Percentiles rank a stretch among this genome's conserved stretches.
These are phyloP conservation scores for Fusarium zealandicum DNA, from an alignment of 2,329 filamentous ascomycete species.

Conservation along the genomic window DNA sequence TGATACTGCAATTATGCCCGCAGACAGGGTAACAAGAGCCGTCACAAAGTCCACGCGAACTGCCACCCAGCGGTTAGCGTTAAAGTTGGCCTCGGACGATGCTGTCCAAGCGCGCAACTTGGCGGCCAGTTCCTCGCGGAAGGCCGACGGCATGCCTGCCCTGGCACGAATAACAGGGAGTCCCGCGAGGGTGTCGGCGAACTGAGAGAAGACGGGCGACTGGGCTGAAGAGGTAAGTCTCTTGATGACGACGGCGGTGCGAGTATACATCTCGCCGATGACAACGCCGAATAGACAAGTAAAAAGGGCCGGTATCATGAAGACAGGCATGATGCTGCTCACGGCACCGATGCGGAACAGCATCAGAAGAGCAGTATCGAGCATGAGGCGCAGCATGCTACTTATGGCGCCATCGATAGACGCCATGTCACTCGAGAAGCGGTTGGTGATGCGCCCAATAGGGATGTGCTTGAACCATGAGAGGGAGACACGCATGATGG, in stretches of 20 bases:
- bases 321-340: constrained; percentile 60
- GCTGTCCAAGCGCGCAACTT: constrained; percentile 57
- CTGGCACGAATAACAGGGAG: constrained; percentile 60
- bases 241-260: constrained; percentile 56
- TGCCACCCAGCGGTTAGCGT: constrained; percentile 65
- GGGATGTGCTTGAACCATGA: constrained; percentile 64
- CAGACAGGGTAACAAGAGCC: constrained; percentile 58
- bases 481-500: constrained; percentile 61
- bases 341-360: constrained; percentile 56
- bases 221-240: constrained; percentile 55
- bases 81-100: constrained; percentile 58
- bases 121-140: constrained; percentile 57
- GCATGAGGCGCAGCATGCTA: constrained; percentile 52
- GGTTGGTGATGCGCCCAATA: constrained; percentile 60
- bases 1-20: constrained; percentile 60
- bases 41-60: constrained; percentile 63
- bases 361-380: constrained; percentile 53
- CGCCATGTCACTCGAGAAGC: constrained; percentile 64
- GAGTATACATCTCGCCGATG: constrained; percentile 59
- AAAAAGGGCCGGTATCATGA: constrained; percentile 55
- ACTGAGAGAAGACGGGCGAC: constrained; percentile 65
- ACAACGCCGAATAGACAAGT: constrained; percentile 55
- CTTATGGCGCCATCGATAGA: constrained; percentile 60
- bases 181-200: constrained; percentile 60
- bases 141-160: constrained; percentile 55